Conservation (phyloP, 31 red algal species). For the Bonnemaisonia californica region DNA sequence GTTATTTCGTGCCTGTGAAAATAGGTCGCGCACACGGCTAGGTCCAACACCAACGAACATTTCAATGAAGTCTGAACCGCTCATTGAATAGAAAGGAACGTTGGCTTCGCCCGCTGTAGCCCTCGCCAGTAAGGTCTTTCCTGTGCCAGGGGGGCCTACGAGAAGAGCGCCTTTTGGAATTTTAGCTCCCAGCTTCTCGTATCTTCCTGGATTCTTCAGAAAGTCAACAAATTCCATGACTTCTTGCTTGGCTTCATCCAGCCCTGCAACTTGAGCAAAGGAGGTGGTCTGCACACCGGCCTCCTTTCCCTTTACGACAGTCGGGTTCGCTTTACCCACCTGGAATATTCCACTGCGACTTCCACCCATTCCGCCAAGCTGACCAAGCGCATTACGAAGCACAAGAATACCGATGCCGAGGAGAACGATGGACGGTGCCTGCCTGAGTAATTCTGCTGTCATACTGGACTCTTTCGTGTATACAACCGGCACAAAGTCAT, state of each 20-base stretch:
- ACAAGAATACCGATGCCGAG: constrained; percentile 86
- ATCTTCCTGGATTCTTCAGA: constrained; percentile 84
- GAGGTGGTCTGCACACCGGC: constrained; percentile 38
- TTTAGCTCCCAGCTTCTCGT: constrained; percentile 88
- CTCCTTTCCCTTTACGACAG: constrained; percentile 81
- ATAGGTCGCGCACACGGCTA: constrained; percentile 93
- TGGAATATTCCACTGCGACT: constrained; percentile 91
- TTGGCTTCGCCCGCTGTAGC: constrained; percentile 95
- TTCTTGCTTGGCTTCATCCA: constrained; percentile 98
- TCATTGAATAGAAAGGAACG: constrained; percentile 99
- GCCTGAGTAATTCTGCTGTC: constrained; percentile 44
- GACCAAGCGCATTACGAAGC: constrained; percentile 65
- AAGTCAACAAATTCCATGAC: constrained; percentile 99
- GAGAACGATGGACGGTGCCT: constrained; percentile 80
- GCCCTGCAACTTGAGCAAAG: constrained; percentile 94
- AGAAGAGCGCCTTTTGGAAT: constrained; percentile 99
- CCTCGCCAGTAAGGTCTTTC: constrained; percentile 98
- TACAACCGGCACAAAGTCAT: constrained; percentile 88
- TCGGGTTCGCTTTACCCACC: constrained; percentile 96
- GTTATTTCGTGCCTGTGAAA: constrained; percentile 82
- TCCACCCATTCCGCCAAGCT: constrained; percentile 73
- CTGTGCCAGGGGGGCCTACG: constrained; percentile 96
- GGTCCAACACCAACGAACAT: constrained; percentile 99
- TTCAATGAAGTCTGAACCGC: constrained; percentile 99
- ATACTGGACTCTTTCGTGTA: constrained; percentile 80